Base-by-base conservation (phyloP, 495 filamentous ascomycete species). In the Letharia lupina region DNA sequence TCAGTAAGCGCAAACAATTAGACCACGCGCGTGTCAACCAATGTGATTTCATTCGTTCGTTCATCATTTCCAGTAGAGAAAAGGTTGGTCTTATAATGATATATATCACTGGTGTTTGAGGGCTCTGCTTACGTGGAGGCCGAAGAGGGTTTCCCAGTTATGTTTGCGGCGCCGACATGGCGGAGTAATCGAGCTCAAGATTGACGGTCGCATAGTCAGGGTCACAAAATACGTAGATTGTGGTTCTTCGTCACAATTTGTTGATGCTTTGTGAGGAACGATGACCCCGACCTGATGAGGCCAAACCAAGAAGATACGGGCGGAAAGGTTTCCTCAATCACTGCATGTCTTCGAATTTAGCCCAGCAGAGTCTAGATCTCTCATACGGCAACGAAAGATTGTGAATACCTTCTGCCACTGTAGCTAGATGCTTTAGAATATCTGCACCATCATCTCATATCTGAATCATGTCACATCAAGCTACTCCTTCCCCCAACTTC, bases 401-500 rank as follows among this genome's bases (percentile, higher is more conserved):
- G 20, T 23, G 10, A 10, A 8, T 23, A 23, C 47, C 50, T 33
- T 23, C 11, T 13, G 16, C 5, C 2, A 33, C 28, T 31, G 23
- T 54, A 54, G 12, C 50, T 3, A 6, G 15, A 16, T 15, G 52
- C 13, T 33, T 3, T 4, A 35, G 3, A 33, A 33, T 35, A 56
- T 5, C 52, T 16, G 13, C 52, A 33, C 31, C 4, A 56, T 35
- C 23, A 15, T 15, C 48, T 31, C 23, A 52, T 5, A 54, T 33
- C 10, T 23, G 28, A 31, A 31, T 23, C 39, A 11, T 15, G 2
- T 81, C 80, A 96, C 93, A 97, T 96, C 71, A 98, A 79, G 78
- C 91, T 98, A 65, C 87, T 92, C 72, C 94, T 79, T 31, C 94
- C 95, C 5, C 94, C 94, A 73, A 98, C 84, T 76, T 98, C 94